These are phyloP conservation scores for Saprolegnia diclina DNA, from an alignment of 352 stramenopile genomes.

Conservation along the genomic window DNA sequence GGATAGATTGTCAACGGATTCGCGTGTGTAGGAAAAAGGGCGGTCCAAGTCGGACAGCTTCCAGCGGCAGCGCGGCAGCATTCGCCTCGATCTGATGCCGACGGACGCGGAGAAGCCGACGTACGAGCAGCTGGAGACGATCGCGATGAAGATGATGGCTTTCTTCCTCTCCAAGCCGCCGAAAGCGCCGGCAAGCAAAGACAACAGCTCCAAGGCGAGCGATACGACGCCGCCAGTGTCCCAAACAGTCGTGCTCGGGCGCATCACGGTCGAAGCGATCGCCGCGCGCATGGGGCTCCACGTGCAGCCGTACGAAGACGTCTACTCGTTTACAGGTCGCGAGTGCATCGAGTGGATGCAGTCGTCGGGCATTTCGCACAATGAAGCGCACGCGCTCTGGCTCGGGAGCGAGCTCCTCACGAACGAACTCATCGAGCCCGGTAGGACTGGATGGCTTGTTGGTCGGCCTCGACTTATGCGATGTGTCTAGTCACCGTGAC, in stretches of 20 bases:
- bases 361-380: slow-evolving; percentile 66
- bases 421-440: slow-evolving; percentile 44
- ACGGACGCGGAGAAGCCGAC: slow-evolving; percentile 75
- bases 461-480: background rate
- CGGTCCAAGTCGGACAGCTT: slow-evolving; percentile 28
- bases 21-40: slow-evolving; percentile 49
- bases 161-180: slow-evolving; percentile 2
- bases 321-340: slow-evolving; percentile 42
- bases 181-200: background rate
- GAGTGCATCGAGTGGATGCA: slow-evolving; percentile 70
- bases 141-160: slow-evolving; percentile 61
- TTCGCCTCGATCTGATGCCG: slow-evolving; percentile 29
- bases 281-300: slow-evolving; percentile 13
- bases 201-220: background rate
- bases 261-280: slow-evolving; percentile 22
- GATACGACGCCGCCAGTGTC: background rate
- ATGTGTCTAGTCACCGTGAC: background rate
- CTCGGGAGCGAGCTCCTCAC: slow-evolving; percentile 66
- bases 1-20: no score
- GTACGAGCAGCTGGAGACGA: slow-evolving; percentile 63
- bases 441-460: slow-evolving; percentile 1
- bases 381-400: slow-evolving; percentile 63
- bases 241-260: slow-evolving; percentile 11
- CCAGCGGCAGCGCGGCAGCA: slow-evolving; percentile 14
- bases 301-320: background rate